Evolutionary conservation across 208 protist genomes (phyloP).

Genomic region (Phytomonas sp.): DNA sequence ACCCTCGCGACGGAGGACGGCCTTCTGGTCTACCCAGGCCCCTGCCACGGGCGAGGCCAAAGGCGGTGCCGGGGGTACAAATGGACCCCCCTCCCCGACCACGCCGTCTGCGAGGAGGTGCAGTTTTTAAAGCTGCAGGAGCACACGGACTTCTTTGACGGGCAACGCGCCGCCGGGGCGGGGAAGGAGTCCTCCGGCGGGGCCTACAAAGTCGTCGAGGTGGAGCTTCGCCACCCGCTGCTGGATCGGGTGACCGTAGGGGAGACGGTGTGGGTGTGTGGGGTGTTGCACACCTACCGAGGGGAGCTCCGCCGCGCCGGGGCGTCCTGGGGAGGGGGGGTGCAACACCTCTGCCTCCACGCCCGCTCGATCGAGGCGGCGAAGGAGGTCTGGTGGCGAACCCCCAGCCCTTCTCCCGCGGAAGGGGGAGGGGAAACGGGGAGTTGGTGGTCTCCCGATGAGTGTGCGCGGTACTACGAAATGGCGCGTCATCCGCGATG

Average conservation of each 20-base stretch:
- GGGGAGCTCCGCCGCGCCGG: slow-evolving; percentile 23
- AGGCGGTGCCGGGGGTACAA: slow-evolving; percentile 58
- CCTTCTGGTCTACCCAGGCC: slow-evolving; percentile 57
- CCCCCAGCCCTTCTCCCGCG: slow-evolving; percentile 5
- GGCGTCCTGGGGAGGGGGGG: slow-evolving; percentile 10
- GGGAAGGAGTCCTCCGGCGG: slow-evolving; percentile 16
- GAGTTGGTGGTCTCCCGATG: slow-evolving; percentile 35
- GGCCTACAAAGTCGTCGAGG: slow-evolving; percentile 65
- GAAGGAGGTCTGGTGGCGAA: slow-evolving; percentile 13
- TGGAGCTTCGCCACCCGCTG: slow-evolving; percentile 60
- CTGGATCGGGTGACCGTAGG: slow-evolving; percentile 66
- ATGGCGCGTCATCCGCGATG: slow-evolving; percentile 82
- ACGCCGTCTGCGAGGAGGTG: slow-evolving; percentile 66
- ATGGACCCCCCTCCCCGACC: slow-evolving; percentile 50
- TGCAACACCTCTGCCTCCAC: slow-evolving; percentile 30
- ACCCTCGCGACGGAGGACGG: slow-evolving; percentile 50
- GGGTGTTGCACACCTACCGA: slow-evolving; percentile 50
- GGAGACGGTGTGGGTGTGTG: slow-evolving; percentile 59
- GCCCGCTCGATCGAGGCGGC: slow-evolving; percentile 20
- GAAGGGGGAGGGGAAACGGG: slow-evolving; percentile 9
- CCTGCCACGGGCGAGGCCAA: slow-evolving; percentile 36
- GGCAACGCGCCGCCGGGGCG: background rate
- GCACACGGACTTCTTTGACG: slow-evolving; percentile 44
- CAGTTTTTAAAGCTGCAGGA: slow-evolving; percentile 81
- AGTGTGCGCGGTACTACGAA: slow-evolving; percentile 72